A percentile compares a stretch with the other conserved stretches of the same genome.
Evolutionary conservation across 2,329 filamentous ascomycete species (phyloP).

Genomic region (Mycosphaerella sp.): DNA sequence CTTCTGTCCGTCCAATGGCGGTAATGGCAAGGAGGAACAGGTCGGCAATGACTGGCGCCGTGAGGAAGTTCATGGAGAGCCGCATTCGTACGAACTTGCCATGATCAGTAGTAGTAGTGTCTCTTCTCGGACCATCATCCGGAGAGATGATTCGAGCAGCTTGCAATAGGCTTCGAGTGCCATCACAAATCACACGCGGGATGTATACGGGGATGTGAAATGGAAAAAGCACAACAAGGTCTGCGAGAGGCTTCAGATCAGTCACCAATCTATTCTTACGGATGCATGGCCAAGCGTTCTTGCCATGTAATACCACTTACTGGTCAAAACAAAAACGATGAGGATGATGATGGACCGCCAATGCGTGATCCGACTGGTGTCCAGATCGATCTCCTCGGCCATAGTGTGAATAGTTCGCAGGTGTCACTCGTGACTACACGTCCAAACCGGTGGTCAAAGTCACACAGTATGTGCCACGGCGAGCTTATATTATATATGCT

Average conservation of each 20-base stretch:
- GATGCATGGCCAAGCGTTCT: background rate
- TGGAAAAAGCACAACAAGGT: slow-evolving; percentile 59
- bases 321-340: slow-evolving; percentile 62
- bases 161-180: slow-evolving; percentile 41
- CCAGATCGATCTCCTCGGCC: slow-evolving; percentile 28
- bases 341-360: slow-evolving; percentile 67
- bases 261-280: background rate
- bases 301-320: slow-evolving; percentile 31
- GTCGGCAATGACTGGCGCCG: slow-evolving; percentile 63
- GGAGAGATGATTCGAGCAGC: slow-evolving; percentile 49
- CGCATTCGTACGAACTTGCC: slow-evolving; percentile 35
- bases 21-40: slow-evolving; percentile 63
- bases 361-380: slow-evolving; percentile 52
- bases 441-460: background rate
- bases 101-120: background rate
- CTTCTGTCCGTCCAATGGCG: slow-evolving; percentile 61
- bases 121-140: slow-evolving; percentile 9
- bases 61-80: slow-evolving; percentile 65
- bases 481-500: background rate
- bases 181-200: slow-evolving; percentile 47
- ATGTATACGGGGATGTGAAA: slow-evolving; percentile 59
- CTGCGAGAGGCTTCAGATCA: background rate
- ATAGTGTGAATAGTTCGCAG: background rate
- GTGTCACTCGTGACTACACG: background rate
- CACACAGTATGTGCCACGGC: background rate